Percentiles rank a stretch among this genome's conserved stretches.
Evolutionary conservation across 495 filamentous ascomycete genomes (phyloP).

Genomic region (Hamigera avellanea): DNA sequence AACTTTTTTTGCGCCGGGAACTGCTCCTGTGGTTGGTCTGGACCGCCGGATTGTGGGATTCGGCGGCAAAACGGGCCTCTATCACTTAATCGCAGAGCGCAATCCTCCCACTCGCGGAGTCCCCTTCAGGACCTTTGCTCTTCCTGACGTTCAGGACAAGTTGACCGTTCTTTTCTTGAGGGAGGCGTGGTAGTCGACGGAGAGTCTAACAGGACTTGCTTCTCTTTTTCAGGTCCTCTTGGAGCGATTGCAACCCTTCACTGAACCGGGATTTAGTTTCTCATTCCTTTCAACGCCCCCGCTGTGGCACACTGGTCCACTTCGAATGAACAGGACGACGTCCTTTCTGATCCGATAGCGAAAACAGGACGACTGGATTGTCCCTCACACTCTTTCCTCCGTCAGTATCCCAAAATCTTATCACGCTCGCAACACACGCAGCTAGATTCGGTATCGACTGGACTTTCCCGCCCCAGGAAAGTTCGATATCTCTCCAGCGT

Average conservation of each 20-base stretch:
- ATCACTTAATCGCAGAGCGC: conserved; percentile 11
- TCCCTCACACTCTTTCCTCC: background rate
- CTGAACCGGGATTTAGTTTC: background rate
- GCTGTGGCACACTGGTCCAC: conserved; percentile 11
- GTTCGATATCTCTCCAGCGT: no score
- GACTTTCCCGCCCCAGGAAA: no score
- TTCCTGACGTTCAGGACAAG: conserved; percentile 8
- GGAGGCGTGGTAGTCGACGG: conserved; percentile 4
- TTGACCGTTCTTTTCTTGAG: conserved; percentile 5
- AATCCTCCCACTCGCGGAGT: no score
- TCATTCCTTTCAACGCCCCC: conserved; percentile 14
- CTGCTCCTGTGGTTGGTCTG: conserved; percentile 20
- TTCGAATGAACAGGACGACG: conserved; percentile 1
- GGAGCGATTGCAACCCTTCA: no score
- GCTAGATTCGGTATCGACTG: no score
- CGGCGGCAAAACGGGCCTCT: conserved; percentile 16
- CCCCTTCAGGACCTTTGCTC: conserved; percentile 4
- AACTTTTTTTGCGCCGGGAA: conserved; percentile 27
- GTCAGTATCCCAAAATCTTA: no score
- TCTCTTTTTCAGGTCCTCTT: no score
- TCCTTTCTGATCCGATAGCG: background rate
- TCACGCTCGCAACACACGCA: no score
- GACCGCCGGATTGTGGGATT: conserved; percentile 25
- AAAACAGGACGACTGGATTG: background rate
- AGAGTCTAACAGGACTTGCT: background rate